Conservation (phyloP, 2,329 filamentous ascomycete genomes). For the Knoxdaviesia proteae region DNA sequence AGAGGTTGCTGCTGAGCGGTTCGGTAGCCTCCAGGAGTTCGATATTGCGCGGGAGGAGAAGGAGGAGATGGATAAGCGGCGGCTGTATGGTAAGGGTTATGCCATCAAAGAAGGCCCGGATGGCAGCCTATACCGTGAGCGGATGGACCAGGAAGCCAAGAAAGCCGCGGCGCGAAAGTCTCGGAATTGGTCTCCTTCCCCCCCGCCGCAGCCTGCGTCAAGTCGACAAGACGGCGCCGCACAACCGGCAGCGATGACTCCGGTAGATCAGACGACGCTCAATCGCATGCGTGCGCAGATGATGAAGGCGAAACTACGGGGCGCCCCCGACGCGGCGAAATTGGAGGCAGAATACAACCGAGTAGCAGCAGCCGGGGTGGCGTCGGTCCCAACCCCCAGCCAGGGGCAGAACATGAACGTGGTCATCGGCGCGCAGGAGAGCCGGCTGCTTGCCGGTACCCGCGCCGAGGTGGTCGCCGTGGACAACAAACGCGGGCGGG, state of each 20-base stretch:
- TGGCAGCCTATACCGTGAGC: slow-evolving; percentile 66
- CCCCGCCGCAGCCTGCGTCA: not conserved
- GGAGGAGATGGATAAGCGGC: slow-evolving; percentile 66
- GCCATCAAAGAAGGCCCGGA: slow-evolving; percentile 70
- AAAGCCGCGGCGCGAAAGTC: too few species aligned
- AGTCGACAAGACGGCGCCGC: not conserved
- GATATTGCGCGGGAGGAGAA: slow-evolving; percentile 88
- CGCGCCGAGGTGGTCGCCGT: slow-evolving; percentile 57
- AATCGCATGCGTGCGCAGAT: slow-evolving; percentile 84
- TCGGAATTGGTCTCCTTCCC: too few species aligned
- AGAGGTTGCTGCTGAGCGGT: slow-evolving; percentile 64
- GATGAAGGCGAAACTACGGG: slow-evolving; percentile 83
- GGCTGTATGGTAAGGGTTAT: slow-evolving; percentile 69
- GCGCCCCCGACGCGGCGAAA: slow-evolving; percentile 50
- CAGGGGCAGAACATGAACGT: slow-evolving; percentile 18
- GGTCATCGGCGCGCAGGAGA: slow-evolving; percentile 73
- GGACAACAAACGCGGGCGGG: slow-evolving; percentile 60
- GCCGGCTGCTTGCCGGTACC: slow-evolving; percentile 60
- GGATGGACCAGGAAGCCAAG: slow-evolving; percentile 29
- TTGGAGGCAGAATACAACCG: slow-evolving; percentile 71
- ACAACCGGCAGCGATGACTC: slow-evolving; percentile 7
- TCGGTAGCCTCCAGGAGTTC: slow-evolving; percentile 63
- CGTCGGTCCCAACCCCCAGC: slow-evolving; percentile 26
- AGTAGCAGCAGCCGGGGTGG: slow-evolving; percentile 40
- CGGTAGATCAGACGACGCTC: slow-evolving; percentile 55